These are phyloP conservation scores for Trichoderma afroharzianum DNA, from an alignment of 2,329 filamentous ascomycete genomes.

Conservation along the genomic window DNA sequence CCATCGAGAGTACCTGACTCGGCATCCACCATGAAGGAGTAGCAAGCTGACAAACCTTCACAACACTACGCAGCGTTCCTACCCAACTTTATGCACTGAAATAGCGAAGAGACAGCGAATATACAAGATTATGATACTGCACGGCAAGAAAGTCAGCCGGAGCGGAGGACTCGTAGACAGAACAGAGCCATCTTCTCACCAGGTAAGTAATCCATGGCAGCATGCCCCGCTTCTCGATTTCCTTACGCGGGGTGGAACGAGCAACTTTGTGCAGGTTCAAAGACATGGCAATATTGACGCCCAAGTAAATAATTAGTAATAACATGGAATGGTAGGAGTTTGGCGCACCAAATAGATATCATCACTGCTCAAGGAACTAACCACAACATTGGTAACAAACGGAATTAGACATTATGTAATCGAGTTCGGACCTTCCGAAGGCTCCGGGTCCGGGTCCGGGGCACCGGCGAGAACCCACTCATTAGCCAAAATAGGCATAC, in stretches of 20 bases:
- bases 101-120: background rate
- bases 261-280: background rate
- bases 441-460: conserved; percentile 3
- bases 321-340: background rate
- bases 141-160: background rate
- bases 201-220: background rate
- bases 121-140: background rate
- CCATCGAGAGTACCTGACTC: background rate
- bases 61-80: background rate
- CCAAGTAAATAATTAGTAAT: background rate
- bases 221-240: background rate
- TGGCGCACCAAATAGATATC: background rate
- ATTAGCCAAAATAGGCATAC: background rate
- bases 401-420: background rate
- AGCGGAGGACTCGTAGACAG: background rate
- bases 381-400: background rate
- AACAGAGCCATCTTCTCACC: background rate
- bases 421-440: conserved; percentile 7
- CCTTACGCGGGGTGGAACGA: background rate
- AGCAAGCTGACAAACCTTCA: background rate
- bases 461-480: background rate
- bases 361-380: background rate
- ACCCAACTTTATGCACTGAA: background rate
- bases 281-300: background rate
- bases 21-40: background rate